These are phyloP conservation scores for Chenopodium suecicum DNA, from an alignment of 148 eudicot species.

Conservation along the genomic window DNA sequence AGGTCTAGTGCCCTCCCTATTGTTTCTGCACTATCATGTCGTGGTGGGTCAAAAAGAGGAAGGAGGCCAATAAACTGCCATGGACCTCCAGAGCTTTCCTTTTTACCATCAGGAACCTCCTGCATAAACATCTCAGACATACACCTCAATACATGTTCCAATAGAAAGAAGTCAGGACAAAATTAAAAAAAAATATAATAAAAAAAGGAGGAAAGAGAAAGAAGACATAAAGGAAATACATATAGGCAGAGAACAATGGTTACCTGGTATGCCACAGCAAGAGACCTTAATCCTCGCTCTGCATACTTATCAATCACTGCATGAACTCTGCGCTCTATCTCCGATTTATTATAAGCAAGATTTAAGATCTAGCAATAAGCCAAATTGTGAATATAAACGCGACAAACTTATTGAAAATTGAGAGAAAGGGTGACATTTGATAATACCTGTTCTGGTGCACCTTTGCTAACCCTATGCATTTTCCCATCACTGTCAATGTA, in stretches of 20 bases:
- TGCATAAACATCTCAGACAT: constrained; percentile 20
- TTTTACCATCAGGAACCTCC: constrained; percentile 54
- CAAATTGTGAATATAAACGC: background rate
- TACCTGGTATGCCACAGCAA: constrained; percentile 63
- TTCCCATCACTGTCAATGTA: constrained; percentile 47
- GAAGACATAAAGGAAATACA: background rate
- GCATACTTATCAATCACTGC: constrained; percentile 55
- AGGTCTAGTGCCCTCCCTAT: constrained; percentile 53
- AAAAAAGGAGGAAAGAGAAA: background rate
- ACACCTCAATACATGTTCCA: background rate
- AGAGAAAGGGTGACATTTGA: background rate
- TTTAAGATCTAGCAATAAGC: constrained; percentile 37
- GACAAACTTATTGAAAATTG: background rate
- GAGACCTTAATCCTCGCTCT: constrained; percentile 55
- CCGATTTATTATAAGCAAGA: constrained; percentile 50
- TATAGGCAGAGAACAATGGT: background rate
- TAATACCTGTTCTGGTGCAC: constrained; percentile 48
- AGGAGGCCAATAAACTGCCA: constrained; percentile 55
- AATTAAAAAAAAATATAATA: background rate
- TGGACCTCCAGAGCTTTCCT: constrained; percentile 48
- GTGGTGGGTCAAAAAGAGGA: constrained; percentile 62
- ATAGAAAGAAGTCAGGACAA: background rate
- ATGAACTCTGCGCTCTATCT: constrained; percentile 50
- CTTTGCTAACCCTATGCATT: constrained; percentile 58
- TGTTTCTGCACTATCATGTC: constrained; percentile 62